Percentiles rank a stretch among this genome's conserved stretches.
Evolutionary conservation across 495 filamentous ascomycete genomes (phyloP).

Genomic region (Penicillium angulare): DNA sequence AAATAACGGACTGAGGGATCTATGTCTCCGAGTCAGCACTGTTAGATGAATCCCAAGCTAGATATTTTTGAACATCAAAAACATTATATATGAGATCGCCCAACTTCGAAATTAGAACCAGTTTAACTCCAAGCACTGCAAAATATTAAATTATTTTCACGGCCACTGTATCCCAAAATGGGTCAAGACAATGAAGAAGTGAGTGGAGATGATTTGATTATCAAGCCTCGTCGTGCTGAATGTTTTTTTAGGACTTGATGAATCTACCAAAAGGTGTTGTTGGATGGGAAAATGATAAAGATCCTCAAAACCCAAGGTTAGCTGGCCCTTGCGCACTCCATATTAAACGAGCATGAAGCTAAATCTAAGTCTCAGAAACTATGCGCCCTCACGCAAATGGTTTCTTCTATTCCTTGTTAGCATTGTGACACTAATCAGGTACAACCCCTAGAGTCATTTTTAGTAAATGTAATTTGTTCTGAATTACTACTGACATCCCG

Average conservation of each 20-base stretch:
- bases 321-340: background rate
- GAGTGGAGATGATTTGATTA: background rate
- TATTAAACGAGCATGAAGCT: too few relatives aligned
- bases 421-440: constrained; percentile 8
- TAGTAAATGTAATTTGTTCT: background rate
- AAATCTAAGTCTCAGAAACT: too few relatives aligned
- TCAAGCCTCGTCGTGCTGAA: background rate
- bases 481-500: background rate
- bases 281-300: constrained; percentile 13
- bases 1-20: too few relatives aligned
- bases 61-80: too few relatives aligned
- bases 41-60: too few relatives aligned
- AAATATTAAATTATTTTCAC: too few relatives aligned
- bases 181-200: background rate
- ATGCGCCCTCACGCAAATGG: constrained; percentile 9
- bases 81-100: too few relatives aligned
- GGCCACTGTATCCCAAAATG: too few relatives aligned
- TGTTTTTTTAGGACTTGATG: background rate
- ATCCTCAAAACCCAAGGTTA: constrained; percentile 8
- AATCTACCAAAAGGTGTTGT: constrained; percentile 1
- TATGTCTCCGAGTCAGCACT: too few relatives aligned
- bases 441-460: background rate
- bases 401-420: constrained; percentile 4
- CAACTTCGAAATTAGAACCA: too few relatives aligned
- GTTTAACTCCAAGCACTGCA: too few relatives aligned